These are phyloP conservation scores for Nakazawaea populi DNA, from an alignment of 805 yeast species.

Conservation along the genomic window DNA sequence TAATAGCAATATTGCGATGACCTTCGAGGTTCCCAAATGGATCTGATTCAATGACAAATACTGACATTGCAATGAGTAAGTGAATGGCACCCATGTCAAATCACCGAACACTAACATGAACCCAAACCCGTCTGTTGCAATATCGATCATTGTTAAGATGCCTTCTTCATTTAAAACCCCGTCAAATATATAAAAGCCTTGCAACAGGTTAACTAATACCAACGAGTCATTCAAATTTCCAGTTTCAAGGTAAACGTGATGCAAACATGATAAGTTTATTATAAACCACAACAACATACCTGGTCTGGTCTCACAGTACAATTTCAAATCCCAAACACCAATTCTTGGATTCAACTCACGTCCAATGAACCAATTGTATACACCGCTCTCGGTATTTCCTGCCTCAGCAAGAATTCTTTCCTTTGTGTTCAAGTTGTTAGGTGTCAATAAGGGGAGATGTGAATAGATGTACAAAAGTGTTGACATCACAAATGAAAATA, in stretches of 20 bases:
- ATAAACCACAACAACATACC: slow-evolving; percentile 85
- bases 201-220: slow-evolving; percentile 60
- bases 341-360: slow-evolving; percentile 91
- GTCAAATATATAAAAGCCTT: slow-evolving; percentile 80
- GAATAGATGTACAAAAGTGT: slow-evolving; percentile 61
- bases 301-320: slow-evolving; percentile 91
- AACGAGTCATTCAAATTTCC: slow-evolving; percentile 70
- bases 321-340: slow-evolving; percentile 80
- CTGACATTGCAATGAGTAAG: slow-evolving; percentile 82
- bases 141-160: slow-evolving; percentile 88
- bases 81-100: slow-evolving; percentile 85
- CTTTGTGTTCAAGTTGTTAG: slow-evolving; percentile 46
- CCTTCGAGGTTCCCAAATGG: slow-evolving; percentile 38
- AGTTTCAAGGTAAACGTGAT: slow-evolving; percentile 61
- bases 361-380: slow-evolving; percentile 96
- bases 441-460: slow-evolving; percentile 48
- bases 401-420: slow-evolving; percentile 78
- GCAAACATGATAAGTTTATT: slow-evolving; percentile 72
- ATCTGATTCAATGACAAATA: slow-evolving; percentile 64
- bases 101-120: slow-evolving; percentile 96
- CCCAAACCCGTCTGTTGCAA: slow-evolving; percentile 95
- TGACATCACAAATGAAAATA: slow-evolving; percentile 61
- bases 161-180: slow-evolving; percentile 93
- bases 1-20: slow-evolving; percentile 36
- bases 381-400: slow-evolving; percentile 71